Conservation (phyloP, 345 rosid species). For the Euphorbia peplus region DNA sequence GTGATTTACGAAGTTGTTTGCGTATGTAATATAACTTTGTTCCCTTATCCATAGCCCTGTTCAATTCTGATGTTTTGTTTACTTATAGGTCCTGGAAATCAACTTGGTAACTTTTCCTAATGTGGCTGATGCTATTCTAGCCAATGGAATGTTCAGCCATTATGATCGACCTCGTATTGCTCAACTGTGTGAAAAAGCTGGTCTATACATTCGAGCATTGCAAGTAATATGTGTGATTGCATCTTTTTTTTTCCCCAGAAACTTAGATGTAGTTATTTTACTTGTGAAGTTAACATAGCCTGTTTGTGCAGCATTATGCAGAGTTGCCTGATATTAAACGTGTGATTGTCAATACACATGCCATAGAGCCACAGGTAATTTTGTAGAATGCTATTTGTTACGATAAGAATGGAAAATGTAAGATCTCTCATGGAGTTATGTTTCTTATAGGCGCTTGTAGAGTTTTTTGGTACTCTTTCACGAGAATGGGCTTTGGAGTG, state of each 20-base stretch:
- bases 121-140: conserved; percentile 97
- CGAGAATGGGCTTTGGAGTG: conserved; percentile 99
- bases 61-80: neutral
- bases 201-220: conserved; percentile 82
- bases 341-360: conserved; percentile 98
- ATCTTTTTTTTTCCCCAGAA: neutral
- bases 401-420: neutral
- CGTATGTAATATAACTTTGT: neutral
- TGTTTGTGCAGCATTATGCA: conserved; percentile 75
- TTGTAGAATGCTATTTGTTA: neutral
- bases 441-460: conserved; percentile 78
- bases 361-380: conserved; percentile 96
- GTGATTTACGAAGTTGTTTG: conserved; percentile 29
- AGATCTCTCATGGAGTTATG: neutral
- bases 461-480: conserved; percentile 96
- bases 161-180: conserved; percentile 96
- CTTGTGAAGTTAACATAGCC: conserved; percentile 6
- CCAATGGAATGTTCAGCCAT: conserved; percentile 97
- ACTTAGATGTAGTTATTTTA: neutral
- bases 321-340: conserved; percentile 98
- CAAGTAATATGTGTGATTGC: conserved; percentile 50
- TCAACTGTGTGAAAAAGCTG: conserved; percentile 99
- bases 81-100: conserved; percentile 86
- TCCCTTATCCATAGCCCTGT: neutral
- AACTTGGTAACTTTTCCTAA: conserved; percentile 96